A percentile compares a stretch with the other conserved stretches of the same genome.
These are phyloP conservation scores for Cladosporium sp. DNA, from an alignment of 2,329 filamentous ascomycete species.

Conservation along the genomic window DNA sequence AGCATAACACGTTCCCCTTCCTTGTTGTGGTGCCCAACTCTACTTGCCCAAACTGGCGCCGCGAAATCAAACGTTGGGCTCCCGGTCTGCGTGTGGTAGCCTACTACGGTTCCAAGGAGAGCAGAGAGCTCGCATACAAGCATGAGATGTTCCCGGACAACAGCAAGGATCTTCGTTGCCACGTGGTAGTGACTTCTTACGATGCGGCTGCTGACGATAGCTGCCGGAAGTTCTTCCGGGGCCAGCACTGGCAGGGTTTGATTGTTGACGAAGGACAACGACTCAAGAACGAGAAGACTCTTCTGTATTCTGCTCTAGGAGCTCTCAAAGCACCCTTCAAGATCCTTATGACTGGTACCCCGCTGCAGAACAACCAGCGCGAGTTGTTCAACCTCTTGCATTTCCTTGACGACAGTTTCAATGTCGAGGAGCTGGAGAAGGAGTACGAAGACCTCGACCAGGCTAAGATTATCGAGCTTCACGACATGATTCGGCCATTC, in stretches of 20 bases:
- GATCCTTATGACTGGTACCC: conserved; percentile 83
- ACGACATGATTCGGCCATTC: conserved; percentile 76
- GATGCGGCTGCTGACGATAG: conserved; percentile 79
- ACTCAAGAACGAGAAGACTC: conserved; percentile 86
- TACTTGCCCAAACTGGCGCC: conserved; percentile 95
- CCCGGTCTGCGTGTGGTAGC: conserved; percentile 85
- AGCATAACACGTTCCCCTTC: conserved; percentile 81
- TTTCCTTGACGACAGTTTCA: conserved; percentile 74
- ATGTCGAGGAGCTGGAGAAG: conserved; percentile 73
- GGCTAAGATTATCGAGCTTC: conserved; percentile 78
- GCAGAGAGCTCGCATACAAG: conserved; percentile 74
- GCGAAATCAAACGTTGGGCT: conserved; percentile 93
- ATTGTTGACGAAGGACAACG: conserved; percentile 95
- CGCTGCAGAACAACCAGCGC: conserved; percentile 90
- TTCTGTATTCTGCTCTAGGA: conserved; percentile 74
- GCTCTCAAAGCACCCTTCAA: conserved; percentile 79
- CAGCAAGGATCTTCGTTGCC: conserved; percentile 72
- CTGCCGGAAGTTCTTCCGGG: conserved; percentile 65
- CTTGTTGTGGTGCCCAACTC: conserved; percentile 91
- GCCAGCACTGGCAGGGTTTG: conserved; percentile 80
- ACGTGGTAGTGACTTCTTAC: conserved; percentile 93
- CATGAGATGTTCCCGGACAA: conserved; percentile 80
- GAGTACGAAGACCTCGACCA: conserved; percentile 77
- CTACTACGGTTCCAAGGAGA: conserved; percentile 77
- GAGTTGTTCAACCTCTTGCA: conserved; percentile 97